These are phyloP conservation scores for Colletotrichum sp. DNA, from an alignment of 2,329 filamentous ascomycete genomes.

Conservation along the genomic window DNA sequence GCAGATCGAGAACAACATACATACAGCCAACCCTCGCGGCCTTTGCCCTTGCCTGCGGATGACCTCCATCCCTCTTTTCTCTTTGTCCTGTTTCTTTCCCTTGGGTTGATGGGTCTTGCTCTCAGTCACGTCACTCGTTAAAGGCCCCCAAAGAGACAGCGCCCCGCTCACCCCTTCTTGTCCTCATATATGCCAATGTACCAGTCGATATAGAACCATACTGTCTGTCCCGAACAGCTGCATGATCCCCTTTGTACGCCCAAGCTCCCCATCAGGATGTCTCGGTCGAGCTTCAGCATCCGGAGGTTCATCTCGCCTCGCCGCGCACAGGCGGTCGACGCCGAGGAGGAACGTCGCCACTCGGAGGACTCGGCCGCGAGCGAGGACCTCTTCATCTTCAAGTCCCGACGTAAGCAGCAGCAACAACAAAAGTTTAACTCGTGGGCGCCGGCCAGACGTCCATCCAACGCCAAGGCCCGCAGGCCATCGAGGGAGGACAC, in stretches of 20 bases:
- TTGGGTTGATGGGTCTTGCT: neutral
- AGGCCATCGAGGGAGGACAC: slow-evolving; percentile 26
- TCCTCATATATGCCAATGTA: slow-evolving; percentile 28
- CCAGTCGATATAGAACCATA: slow-evolving; percentile 6
- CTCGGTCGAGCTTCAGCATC: slow-evolving; percentile 47
- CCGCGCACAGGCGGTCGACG: slow-evolving; percentile 22
- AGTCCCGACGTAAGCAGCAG: slow-evolving; percentile 6
- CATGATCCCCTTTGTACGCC: slow-evolving; percentile 4
- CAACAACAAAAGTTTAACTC: neutral
- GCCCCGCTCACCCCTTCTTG: neutral
- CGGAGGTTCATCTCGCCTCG: slow-evolving; percentile 45
- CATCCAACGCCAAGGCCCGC: neutral
- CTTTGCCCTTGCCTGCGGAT: neutral
- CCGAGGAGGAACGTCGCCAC: neutral
- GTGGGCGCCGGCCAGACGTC: neutral
- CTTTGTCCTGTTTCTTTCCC: neutral
- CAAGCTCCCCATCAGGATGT: slow-evolving; percentile 39
- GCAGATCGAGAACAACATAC: slow-evolving; percentile 12
- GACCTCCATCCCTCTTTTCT: slow-evolving; percentile 2
- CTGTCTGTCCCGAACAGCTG: slow-evolving; percentile 21
- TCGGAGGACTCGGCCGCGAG: slow-evolving; percentile 3
- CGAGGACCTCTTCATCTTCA: slow-evolving; percentile 21
- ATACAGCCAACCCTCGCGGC: slow-evolving; percentile 2
- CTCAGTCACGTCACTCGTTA: neutral
- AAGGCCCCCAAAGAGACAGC: neutral